Evolutionary conservation across 306 rosid species (phyloP).

Genomic region (Vachellia pachyceras): DNA sequence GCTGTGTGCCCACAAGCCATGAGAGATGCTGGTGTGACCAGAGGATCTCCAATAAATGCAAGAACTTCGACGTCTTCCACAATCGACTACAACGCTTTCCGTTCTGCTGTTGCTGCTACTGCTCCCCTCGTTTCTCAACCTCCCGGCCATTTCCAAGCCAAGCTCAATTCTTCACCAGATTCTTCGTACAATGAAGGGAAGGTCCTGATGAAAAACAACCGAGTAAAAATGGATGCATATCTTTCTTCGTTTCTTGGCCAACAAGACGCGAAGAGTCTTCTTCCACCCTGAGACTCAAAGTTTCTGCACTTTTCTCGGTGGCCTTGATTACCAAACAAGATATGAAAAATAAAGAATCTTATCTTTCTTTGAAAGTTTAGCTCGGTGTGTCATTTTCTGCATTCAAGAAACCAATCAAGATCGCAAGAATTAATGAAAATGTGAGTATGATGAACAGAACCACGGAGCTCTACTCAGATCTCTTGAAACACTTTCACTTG

Average conservation of each 20-base stretch:
- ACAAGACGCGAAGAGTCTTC: not conserved
- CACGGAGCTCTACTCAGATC: too few relatives aligned
- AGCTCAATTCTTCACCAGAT: constrained; percentile 21
- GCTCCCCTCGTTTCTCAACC: constrained; percentile 68
- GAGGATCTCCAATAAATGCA: constrained; percentile 89
- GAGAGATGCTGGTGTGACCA: constrained; percentile 71
- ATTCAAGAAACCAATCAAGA: too few relatives aligned
- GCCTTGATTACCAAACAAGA: too few relatives aligned
- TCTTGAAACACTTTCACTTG: too few relatives aligned
- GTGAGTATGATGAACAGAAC: too few relatives aligned
- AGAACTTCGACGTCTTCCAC: constrained; percentile 59
- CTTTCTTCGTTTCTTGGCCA: not conserved
- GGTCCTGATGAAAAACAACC: constrained; percentile 36
- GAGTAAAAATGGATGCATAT: constrained; percentile 16
- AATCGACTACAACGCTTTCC: constrained; percentile 74
- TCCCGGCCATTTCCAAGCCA: constrained; percentile 47
- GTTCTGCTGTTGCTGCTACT: constrained; percentile 46
- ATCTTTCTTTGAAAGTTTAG: too few relatives aligned
- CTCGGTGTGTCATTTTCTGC: too few relatives aligned
- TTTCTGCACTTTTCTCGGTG: not conserved
- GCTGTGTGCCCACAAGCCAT: constrained; percentile 83
- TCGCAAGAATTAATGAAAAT: too few relatives aligned
- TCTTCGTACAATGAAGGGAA: not conserved
- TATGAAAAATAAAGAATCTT: too few relatives aligned
- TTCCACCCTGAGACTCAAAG: not conserved